Percentiles rank a stretch among this genome's conserved stretches.
These are phyloP conservation scores for Schizophyllum commune DNA, from an alignment of 1,284 basidiomycete genomes.

Conservation along the genomic window DNA sequence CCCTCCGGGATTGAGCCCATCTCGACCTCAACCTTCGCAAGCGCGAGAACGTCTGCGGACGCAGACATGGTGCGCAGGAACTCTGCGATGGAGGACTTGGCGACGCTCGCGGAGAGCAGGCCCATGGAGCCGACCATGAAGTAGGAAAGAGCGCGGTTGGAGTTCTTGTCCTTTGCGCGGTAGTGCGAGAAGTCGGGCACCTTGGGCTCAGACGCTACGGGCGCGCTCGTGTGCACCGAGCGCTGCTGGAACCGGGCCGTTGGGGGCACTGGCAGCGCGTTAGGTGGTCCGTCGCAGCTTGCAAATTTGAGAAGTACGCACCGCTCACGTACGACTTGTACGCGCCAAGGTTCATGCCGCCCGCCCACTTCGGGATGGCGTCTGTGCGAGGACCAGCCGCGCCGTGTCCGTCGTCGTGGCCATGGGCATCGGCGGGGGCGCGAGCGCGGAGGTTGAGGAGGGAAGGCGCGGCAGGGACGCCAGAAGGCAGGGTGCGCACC, in stretches of 20 bases:
- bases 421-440: constrained; percentile 49
- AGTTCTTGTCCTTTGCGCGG: constrained; percentile 60
- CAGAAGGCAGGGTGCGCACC: constrained; percentile 67
- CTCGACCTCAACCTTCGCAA: constrained; percentile 98
- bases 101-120: constrained; percentile 88
- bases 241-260: constrained; percentile 59
- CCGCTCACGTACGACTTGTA: constrained; percentile 62
- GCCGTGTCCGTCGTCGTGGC: constrained; percentile 51
- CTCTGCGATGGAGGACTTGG: constrained; percentile 91
- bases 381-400: constrained; percentile 55
- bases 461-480: constrained; percentile 56
- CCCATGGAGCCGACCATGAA: constrained; percentile 97
- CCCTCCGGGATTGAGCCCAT: constrained; percentile 91
- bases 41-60: constrained; percentile 94
- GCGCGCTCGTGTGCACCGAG: constrained; percentile 64
- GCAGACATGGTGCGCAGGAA: constrained; percentile 96
- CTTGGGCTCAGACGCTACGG: constrained; percentile 56
- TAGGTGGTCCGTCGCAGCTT: constrained; percentile 7
- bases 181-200: constrained; percentile 90
- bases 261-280: constrained; percentile 33
- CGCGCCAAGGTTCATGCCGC: constrained; percentile 42
- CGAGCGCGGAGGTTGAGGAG: constrained; percentile 64
- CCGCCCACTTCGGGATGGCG: constrained; percentile 57
- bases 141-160: constrained; percentile 87
- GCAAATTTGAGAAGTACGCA: constrained; percentile 31